These are phyloP conservation scores for Ambrosia hybrid DNA, from an alignment of 140 eudicot genomes.

Conservation along the genomic window DNA sequence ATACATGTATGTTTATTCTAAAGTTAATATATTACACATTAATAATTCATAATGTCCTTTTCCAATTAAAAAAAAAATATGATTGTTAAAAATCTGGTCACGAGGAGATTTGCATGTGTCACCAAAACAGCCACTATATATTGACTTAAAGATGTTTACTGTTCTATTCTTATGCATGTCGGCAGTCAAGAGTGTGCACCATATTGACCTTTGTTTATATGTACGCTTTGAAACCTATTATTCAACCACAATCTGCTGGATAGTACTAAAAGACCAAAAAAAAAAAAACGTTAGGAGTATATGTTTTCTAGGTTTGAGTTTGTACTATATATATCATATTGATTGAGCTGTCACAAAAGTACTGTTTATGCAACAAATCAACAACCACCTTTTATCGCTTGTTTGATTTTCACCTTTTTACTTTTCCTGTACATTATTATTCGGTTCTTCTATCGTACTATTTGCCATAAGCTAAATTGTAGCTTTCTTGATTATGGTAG, in stretches of 20 bases:
- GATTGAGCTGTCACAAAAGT: conserved; percentile 36
- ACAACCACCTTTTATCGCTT: conserved; percentile 32
- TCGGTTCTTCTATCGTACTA: conserved; percentile 17
- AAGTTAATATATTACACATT: conserved; percentile 10
- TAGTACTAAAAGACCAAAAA: conserved; percentile 19
- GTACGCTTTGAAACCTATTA: conserved; percentile 5
- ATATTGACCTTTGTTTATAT: conserved; percentile 11
- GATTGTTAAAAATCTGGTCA: conserved; percentile 56
- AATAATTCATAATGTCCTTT: conserved; percentile 22
- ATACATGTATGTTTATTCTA: conserved; percentile 1
- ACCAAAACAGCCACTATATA: conserved; percentile 37
- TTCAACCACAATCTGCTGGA: conserved; percentile 23
- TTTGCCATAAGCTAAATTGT: conserved; percentile 10
- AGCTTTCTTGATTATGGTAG: conserved; percentile 17
- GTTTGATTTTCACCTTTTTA: conserved; percentile 20
- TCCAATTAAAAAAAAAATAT: conserved; percentile 19
- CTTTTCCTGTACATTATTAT: conserved; percentile 11
- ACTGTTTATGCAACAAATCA: conserved; percentile 30
- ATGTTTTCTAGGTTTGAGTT: conserved; percentile 20
- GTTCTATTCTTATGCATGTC: conserved; percentile 11
- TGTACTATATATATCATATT: conserved; percentile 23
- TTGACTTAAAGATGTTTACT: conserved; percentile 31
- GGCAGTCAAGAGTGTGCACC: conserved; percentile 21
- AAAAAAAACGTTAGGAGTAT: conserved; percentile 17
- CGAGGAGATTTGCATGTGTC: conserved; percentile 38